Conservation (phyloP, 805 yeast genomes). For the Deakozyma indianensis region DNA sequence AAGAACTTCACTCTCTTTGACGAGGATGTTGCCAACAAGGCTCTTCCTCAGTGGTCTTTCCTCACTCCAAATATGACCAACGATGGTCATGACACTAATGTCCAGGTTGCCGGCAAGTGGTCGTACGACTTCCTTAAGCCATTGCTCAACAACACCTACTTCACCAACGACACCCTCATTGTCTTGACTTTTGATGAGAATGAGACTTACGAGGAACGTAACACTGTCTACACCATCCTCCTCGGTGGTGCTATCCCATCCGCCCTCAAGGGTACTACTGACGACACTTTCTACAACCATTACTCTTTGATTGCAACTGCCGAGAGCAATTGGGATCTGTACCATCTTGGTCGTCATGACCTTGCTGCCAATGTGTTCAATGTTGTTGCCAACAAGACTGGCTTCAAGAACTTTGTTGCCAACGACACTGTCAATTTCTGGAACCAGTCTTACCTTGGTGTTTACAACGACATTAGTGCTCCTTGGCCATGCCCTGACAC, state of each 20-base stretch:
- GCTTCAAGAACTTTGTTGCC: constrained; percentile 7
- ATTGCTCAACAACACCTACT: constrained; percentile 29
- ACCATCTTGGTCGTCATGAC: constrained; percentile 36
- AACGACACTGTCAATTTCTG: constrained; percentile 7
- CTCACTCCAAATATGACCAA: constrained; percentile 41
- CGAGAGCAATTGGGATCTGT: constrained; percentile 37
- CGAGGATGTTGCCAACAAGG: constrained; percentile 25
- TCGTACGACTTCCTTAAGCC: constrained; percentile 30
- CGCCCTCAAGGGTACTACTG: constrained; percentile 28
- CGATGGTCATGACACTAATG: constrained; percentile 37
- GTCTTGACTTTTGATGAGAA: constrained; percentile 38
- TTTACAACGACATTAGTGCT: not conserved
- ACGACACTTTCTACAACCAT: constrained; percentile 36
- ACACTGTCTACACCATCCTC: constrained; percentile 31
- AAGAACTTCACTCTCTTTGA: constrained; percentile 34
- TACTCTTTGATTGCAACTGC: constrained; percentile 36
- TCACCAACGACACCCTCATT: constrained; percentile 31
- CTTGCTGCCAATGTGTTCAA: constrained; percentile 35
- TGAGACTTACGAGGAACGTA: constrained; percentile 28
- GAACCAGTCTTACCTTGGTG: constrained; percentile 8
- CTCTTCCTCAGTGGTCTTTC: constrained; percentile 37
- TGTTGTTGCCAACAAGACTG: constrained; percentile 24
- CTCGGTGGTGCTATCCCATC: constrained; percentile 35
- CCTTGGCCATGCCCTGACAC: not conserved
- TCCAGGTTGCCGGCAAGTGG: constrained; percentile 34